Percentiles rank a stretch among this genome's conserved stretches.
phyloP scores from a whole-genome alignment of 306 rosid genomes.

The Parietaria judaica region DNA sequence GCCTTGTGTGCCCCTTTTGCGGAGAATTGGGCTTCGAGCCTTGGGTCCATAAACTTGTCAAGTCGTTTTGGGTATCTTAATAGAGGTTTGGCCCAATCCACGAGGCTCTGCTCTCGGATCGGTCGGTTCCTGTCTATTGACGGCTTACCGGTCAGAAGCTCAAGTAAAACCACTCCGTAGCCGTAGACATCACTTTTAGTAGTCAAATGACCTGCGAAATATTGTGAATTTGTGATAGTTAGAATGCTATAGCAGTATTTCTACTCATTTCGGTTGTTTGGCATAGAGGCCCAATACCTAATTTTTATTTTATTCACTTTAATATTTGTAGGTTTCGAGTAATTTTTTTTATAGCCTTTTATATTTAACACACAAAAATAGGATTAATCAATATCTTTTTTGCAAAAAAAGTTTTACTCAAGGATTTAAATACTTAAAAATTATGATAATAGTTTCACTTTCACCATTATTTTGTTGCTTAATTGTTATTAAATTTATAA shows the following conservation, averaged over 20 bases:
- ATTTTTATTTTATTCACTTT: no score
- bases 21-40: slow-evolving; percentile 57
- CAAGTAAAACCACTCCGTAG: slow-evolving; percentile 74
- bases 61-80: slow-evolving; percentile 49
- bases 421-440: no score
- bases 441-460: no score
- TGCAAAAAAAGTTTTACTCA: no score
- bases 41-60: slow-evolving; percentile 36
- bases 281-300: no score
- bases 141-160: slow-evolving; percentile 64
- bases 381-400: no score
- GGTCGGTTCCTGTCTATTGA: slow-evolving; percentile 44
- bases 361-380: no score
- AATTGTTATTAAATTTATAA: no score
- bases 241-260: not conserved
- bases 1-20: slow-evolving; percentile 43
- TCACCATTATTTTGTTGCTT: no score
- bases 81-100: slow-evolving; percentile 76
- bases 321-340: no score
- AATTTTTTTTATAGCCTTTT: no score
- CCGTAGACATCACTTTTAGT: slow-evolving; percentile 81
- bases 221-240: not conserved
- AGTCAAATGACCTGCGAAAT: slow-evolving; percentile 53
- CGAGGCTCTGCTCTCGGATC: slow-evolving; percentile 38
- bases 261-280: no score